These are phyloP conservation scores for Lithocarpus polystachyus DNA, from an alignment of 306 rosid genomes.

Conservation along the genomic window DNA sequence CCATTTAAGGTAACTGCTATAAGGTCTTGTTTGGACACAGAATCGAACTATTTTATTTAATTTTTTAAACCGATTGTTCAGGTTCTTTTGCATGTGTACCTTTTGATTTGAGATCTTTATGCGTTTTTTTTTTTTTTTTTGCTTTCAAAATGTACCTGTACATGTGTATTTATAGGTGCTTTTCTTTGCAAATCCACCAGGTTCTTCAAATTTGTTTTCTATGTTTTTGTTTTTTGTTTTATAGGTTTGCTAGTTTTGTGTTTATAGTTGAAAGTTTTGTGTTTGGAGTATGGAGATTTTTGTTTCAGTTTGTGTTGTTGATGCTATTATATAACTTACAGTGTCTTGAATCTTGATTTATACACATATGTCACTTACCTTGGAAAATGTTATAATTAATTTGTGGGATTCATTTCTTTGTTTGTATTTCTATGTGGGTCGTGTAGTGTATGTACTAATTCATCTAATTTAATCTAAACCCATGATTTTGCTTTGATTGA, in stretches of 20 bases:
- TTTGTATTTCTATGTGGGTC: neutral
- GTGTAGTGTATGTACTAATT: neutral
- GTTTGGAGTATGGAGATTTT: neutral
- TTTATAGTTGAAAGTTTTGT: neutral
- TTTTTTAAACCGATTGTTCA: neutral
- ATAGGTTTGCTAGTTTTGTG: neutral
- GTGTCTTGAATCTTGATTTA: neutral
- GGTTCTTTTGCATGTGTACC: neutral
- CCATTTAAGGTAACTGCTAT: slow-evolving; percentile 4
- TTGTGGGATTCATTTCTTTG: neutral
- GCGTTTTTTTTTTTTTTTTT: neutral
- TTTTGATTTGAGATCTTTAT: slow-evolving; percentile 18
- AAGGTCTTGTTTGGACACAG: neutral
- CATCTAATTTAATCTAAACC: neutral
- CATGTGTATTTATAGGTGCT: too few relatives aligned
- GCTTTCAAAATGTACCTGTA: neutral
- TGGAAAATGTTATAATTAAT: neutral
- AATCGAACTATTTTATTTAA: neutral
- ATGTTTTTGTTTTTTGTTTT: neutral
- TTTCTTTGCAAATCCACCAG: slow-evolving; percentile 21
- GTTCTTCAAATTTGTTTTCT: slow-evolving; percentile 22
- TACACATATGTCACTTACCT: neutral
- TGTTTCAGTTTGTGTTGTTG: neutral
- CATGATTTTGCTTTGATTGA: neutral
- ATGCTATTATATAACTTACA: neutral